Base-by-base conservation (phyloP, 2,329 filamentous ascomycete species). In the Talaromyces funiculosus region DNA sequence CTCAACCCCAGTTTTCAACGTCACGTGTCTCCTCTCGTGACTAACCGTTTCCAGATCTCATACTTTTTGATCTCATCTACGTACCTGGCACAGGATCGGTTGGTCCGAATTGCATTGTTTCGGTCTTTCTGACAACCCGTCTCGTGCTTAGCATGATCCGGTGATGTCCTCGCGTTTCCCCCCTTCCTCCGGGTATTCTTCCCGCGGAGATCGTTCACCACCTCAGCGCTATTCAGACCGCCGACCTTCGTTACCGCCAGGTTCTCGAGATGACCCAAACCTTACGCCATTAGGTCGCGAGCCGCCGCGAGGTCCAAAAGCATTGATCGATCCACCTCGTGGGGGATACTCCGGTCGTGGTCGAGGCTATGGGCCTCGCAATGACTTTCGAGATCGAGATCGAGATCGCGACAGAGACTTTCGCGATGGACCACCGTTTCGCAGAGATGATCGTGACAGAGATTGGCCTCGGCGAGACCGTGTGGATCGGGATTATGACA, bases 291-390 rank as follows among this genome's bases (percentile, higher is more conserved):
- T 71, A 72, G 80, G 82, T 12, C 82, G 88, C 65, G 90, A 95
- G 64, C 87, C 90, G 1, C 92, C 92, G 3, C 84, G 91, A 60
- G 92, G 90, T 0, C 91, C 92, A 10, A 91, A 92, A 73, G 90
- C 89, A 3, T 78, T 92, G 61, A 83, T 89, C 62, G 90, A 93
- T 63, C 77, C 84, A 31, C 83, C 85, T n/a, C 84, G 82, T 64
- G 86, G 86, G 33, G 68, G 70, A 22, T 66, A 69, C 20, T 73
- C 75, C 61, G 68, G 74, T 57, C 71, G 89, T 61, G 87, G 87
- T 45, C 82, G 86, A 61, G 85, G 84, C 8, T 90, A 87, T 69
- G 78, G 78, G 43, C 72, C 72, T 43, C 74, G 78, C 2, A 81
- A 84, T 24, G 89, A 90, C 57, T 87, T 86, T 66, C 80, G 84